Evolutionary conservation across 2,329 filamentous ascomycete genomes (phyloP).

Genomic region (Colletotrichum sp.): DNA sequence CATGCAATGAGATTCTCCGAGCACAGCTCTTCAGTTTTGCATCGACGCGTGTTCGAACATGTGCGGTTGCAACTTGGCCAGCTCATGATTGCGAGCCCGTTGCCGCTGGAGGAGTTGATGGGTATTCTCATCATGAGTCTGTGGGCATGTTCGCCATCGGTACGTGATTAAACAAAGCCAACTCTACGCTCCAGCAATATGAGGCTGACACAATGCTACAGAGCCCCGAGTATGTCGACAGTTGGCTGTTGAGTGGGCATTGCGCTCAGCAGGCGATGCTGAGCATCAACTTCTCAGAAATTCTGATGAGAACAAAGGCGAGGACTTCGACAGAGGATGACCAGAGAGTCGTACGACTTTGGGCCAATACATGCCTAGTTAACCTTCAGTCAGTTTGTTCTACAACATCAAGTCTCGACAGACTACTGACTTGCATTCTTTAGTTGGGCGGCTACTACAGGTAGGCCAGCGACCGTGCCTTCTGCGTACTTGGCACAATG

Average conservation of each 20-base stretch:
- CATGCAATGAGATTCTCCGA: conserved; percentile 29
- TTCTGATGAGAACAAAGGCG: conserved; percentile 37
- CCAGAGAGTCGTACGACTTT: conserved; percentile 37
- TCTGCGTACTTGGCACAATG: conserved; percentile 42
- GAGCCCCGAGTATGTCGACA: conserved; percentile 43
- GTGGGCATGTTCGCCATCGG: conserved; percentile 13
- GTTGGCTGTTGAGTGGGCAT: conserved; percentile 45
- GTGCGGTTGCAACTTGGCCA: conserved; percentile 41
- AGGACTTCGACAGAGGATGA: conserved; percentile 35
- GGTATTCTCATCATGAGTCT: conserved; percentile 42
- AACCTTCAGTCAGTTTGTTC: conserved; percentile 34
- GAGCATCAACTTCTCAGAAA: conserved; percentile 45
- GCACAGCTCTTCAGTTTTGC: conserved; percentile 25
- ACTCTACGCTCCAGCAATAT: not conserved
- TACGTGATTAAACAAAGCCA: not conserved
- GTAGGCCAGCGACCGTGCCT: conserved; percentile 41
- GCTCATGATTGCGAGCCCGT: conserved; percentile 40
- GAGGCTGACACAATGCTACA: not conserved
- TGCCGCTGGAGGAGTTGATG: conserved; percentile 45
- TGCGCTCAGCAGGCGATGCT: conserved; percentile 48
- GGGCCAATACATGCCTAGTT: conserved; percentile 40
- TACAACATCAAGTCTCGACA: not conserved
- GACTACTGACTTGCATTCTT: not conserved
- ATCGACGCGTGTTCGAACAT: conserved; percentile 43
- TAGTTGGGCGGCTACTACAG: conserved; percentile 46